These are phyloP conservation scores for Penicillium turbatum DNA, from an alignment of 495 filamentous ascomycete species.

Conservation along the genomic window DNA sequence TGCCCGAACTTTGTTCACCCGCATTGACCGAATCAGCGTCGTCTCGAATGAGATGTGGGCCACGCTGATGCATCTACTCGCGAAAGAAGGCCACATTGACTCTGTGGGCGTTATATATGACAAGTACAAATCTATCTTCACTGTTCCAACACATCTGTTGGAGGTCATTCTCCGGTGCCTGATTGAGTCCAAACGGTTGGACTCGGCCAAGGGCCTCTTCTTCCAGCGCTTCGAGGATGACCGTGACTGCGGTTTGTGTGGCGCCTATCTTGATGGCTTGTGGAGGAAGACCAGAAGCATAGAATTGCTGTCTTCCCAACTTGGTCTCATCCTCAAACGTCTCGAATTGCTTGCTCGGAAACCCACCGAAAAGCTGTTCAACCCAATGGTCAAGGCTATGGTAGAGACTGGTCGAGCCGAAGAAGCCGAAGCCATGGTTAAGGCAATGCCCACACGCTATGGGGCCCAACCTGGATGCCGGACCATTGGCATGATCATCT, in stretches of 20 bases:
- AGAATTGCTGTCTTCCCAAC: constrained; percentile 34
- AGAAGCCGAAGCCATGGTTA: constrained; percentile 36
- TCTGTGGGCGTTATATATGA: constrained; percentile 35
- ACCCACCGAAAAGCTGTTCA: constrained; percentile 41
- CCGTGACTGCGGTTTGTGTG: constrained; percentile 34
- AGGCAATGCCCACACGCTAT: constrained; percentile 33
- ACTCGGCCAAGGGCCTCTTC: constrained; percentile 35
- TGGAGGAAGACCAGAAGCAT: constrained; percentile 44
- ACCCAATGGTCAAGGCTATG: constrained; percentile 40
- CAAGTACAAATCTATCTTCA: constrained; percentile 26
- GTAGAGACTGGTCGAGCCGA: constrained; percentile 34
- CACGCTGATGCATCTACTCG: constrained; percentile 36
- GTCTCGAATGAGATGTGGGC: constrained; percentile 38
- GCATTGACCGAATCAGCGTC: constrained; percentile 32
- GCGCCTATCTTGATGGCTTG: constrained; percentile 37
- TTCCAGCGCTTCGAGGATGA: constrained; percentile 31
- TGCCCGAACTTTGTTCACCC: constrained; percentile 37
- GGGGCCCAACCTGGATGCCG: constrained; percentile 32
- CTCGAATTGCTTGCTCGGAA: constrained; percentile 24
- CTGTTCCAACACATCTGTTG: constrained; percentile 29
- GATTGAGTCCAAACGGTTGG: constrained; percentile 39
- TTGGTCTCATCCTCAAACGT: constrained; percentile 27
- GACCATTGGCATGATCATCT: constrained; percentile 37
- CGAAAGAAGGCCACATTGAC: constrained; percentile 39
- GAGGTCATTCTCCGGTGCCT: constrained; percentile 41